Evolutionary conservation across 148 eudicot species (phyloP).

Genomic region (Silene latifolia): DNA sequence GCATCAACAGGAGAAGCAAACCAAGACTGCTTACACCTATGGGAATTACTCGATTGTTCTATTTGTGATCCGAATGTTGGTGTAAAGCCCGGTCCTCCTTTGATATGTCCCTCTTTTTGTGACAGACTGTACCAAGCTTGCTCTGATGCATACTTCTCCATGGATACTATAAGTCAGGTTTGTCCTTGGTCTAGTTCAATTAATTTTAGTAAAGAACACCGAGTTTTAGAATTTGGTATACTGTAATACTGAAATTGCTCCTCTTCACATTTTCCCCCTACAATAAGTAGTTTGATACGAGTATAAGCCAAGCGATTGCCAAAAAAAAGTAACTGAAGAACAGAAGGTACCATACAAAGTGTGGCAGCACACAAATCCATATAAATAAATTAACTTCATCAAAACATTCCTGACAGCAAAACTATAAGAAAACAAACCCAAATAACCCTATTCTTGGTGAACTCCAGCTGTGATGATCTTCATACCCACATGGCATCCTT

Average conservation of each 20-base stretch:
- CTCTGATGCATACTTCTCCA: conserved; percentile 74
- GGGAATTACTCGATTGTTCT: conserved; percentile 94
- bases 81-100: conserved; percentile 72
- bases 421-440: too few relatives aligned
- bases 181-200: conserved; percentile 15
- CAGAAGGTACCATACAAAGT: too few relatives aligned
- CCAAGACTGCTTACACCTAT: conserved; percentile 77
- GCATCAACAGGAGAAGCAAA: conserved; percentile 86
- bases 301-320: too few relatives aligned
- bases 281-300: too few relatives aligned
- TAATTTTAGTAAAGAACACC: not conserved
- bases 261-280: not conserved
- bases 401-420: too few relatives aligned
- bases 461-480: too few relatives aligned
- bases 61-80: conserved; percentile 91
- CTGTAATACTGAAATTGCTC: not conserved
- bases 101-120: conserved; percentile 76
- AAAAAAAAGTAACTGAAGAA: too few relatives aligned
- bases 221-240: not conserved
- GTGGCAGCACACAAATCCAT: too few relatives aligned
- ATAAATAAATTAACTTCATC: too few relatives aligned
- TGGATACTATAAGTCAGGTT: conserved; percentile 81
- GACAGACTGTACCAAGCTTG: conserved; percentile 76
- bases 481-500: too few relatives aligned
- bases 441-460: too few relatives aligned